These are phyloP conservation scores for Aurifilum marmelostoma DNA, from an alignment of 2,329 filamentous ascomycete genomes.

Conservation along the genomic window DNA sequence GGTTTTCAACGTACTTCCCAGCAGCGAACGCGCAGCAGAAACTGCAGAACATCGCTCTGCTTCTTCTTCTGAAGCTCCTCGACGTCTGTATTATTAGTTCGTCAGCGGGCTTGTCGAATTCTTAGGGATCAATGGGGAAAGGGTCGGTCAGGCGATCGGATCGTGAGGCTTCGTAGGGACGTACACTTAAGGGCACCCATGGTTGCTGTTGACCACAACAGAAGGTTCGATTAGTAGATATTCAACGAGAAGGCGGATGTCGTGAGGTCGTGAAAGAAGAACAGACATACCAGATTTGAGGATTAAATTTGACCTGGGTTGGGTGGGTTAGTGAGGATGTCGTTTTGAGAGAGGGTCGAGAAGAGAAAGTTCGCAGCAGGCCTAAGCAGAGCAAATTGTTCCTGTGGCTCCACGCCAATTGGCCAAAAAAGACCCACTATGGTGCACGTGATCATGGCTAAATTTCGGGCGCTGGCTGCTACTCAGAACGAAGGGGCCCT, in stretches of 20 bases:
- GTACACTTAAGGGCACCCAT: slow-evolving; percentile 97
- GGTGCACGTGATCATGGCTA: slow-evolving; percentile 12
- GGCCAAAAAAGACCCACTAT: neutral
- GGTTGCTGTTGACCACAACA: slow-evolving; percentile 56
- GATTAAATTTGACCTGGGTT: slow-evolving; percentile 27
- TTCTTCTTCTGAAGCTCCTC: slow-evolving; percentile 99
- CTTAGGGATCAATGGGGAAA: slow-evolving; percentile 2
- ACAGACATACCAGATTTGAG: slow-evolving; percentile 25
- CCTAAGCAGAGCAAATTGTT: slow-evolving; percentile 11
- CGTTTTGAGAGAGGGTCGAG: slow-evolving; percentile 19
- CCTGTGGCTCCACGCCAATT: slow-evolving; percentile 22
- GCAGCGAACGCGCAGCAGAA: slow-evolving; percentile 99
- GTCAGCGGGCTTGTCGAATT: slow-evolving; percentile 19
- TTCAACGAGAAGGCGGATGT: slow-evolving; percentile 7
- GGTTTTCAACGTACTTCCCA: slow-evolving; percentile 86
- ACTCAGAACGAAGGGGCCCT: neutral
- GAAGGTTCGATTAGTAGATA: slow-evolving; percentile 33
- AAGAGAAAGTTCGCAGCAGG: slow-evolving; percentile 23
- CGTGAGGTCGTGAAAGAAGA: neutral
- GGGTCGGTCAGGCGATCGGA: slow-evolving; percentile 18
- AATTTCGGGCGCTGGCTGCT: neutral
- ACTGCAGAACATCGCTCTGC: slow-evolving; percentile 99
- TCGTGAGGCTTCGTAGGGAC: slow-evolving; percentile 13
- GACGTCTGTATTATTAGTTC: slow-evolving; percentile 59
- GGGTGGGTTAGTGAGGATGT: slow-evolving; percentile 14